A percentile compares a stretch with the other conserved stretches of the same genome.
Evolutionary conservation across 805 yeast genomes (phyloP).

Genomic region (Yarrowia bubula): DNA sequence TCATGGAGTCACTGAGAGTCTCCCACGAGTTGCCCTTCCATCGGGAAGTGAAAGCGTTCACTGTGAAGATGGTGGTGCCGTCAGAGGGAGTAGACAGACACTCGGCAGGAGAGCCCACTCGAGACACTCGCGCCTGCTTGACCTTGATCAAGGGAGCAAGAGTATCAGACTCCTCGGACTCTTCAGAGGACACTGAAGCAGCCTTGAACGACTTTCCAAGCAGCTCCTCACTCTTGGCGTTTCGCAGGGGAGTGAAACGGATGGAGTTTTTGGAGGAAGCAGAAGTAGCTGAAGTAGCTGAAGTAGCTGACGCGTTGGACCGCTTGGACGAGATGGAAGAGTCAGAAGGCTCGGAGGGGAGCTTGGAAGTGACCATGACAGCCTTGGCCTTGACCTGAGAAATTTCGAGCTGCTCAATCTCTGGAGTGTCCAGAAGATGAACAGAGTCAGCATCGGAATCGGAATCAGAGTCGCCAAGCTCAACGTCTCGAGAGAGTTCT

Average conservation of each 20-base stretch:
- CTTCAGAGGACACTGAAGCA: background rate
- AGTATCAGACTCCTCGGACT: slow-evolving; percentile 12
- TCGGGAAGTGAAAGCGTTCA: slow-evolving; percentile 9
- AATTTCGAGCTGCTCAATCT: slow-evolving; percentile 24
- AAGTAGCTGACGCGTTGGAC: background rate
- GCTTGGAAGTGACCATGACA: slow-evolving; percentile 4
- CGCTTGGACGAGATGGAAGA: slow-evolving; percentile 6
- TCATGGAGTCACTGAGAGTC: background rate
- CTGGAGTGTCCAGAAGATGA: slow-evolving; percentile 6
- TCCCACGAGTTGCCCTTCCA: slow-evolving; percentile 26
- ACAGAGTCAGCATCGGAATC: slow-evolving; percentile 7
- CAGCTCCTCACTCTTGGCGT: slow-evolving; percentile 22
- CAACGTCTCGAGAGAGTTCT: background rate
- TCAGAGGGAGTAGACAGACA: background rate
- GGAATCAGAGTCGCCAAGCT: background rate
- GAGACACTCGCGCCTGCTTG: slow-evolving; percentile 5
- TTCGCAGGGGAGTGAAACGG: slow-evolving; percentile 17
- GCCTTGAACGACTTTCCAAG: slow-evolving; percentile 13
- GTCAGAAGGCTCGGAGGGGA: slow-evolving; percentile 7
- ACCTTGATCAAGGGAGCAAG: slow-evolving; percentile 18
- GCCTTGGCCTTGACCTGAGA: slow-evolving; percentile 21
- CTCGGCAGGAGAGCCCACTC: slow-evolving; percentile 12
- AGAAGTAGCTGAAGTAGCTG: background rate
- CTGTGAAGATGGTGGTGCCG: slow-evolving; percentile 4
- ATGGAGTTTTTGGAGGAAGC: slow-evolving; percentile 1